Evolutionary conservation across 352 stramenopile species (phyloP), one percentile per base, ranked within the genome.

Genomic region (Phytophthora aleatoria): DNA sequence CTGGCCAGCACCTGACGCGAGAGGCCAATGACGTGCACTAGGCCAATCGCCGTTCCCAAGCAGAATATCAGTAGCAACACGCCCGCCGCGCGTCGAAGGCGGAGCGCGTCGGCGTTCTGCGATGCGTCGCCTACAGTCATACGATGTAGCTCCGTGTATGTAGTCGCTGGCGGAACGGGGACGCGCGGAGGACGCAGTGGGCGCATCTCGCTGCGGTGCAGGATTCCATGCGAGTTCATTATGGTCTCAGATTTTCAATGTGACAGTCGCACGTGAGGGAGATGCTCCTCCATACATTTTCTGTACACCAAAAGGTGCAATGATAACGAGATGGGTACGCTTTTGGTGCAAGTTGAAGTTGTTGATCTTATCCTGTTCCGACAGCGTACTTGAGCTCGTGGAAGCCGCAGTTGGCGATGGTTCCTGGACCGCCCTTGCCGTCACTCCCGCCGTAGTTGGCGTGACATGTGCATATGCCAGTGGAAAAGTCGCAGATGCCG

Each of bases 331-430:
- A 52, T 52, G 24, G 48, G 24, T 65, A 55, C 42, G 6, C 49
- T 20, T 31, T 31, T 44, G 16, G 31, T 4, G 2, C 44, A 51
- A 39, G 39, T 61, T 61, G 42, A 61, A 61, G 54, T 47, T 7
- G 8, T 27, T 44, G 12, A 8, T 36, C 11, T 51, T 38, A 51
- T 51, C 20, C 24, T 24, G 33, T 12, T 33, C 47, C 20, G 20
- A 20, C 20, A 2, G 39, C 30, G 26, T 47, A 51, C 59, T 55
- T 79, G 49, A 78, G 50, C 44, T 85, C 69, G 48, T 84, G 78
- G 61, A 80, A 90, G 16, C 87, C 85, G 68, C 87, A 96, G 71
- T 96, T 87, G 13, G 79, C 79, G 39, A 89, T 89, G 24, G 64
- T 73, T 2, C 87, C 87, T 0, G 76, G 67, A 0, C 77, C 80